Evolutionary conservation across 1,139 yeast genomes (phyloP).

Genomic region (Protomyces arabidopsidicola): DNA sequence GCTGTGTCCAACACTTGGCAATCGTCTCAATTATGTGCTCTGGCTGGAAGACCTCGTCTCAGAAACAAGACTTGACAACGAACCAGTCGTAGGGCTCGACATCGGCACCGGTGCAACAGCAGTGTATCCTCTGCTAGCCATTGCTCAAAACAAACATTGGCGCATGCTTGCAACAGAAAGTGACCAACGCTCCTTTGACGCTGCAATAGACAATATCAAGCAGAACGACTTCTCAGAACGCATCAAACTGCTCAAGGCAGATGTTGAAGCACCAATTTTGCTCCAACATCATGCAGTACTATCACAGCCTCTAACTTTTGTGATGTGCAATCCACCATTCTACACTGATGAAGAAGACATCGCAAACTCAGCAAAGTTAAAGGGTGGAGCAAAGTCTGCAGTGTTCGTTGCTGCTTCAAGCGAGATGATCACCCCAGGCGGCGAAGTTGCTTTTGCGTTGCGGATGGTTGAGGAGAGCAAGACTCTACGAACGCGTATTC

Average conservation of each 20-base stretch:
- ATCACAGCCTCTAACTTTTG: neutral
- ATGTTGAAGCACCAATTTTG: neutral
- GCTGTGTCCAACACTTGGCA: constrained; percentile 35
- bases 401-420: constrained; percentile 33
- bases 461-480: constrained; percentile 40
- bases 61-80: constrained; percentile 1
- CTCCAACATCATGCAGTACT: neutral
- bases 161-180: constrained; percentile 35
- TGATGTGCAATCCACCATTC: constrained; percentile 49
- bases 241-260: constrained; percentile 26
- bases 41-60: constrained; percentile 34
- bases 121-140: constrained; percentile 34
- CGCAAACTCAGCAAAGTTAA: constrained; percentile 28
- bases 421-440: constrained; percentile 44
- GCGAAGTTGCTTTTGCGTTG: constrained; percentile 43
- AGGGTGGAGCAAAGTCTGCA: constrained; percentile 27
- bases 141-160: constrained; percentile 31
- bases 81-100: constrained; percentile 30
- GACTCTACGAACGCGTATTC: constrained; percentile 8
- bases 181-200: constrained; percentile 30
- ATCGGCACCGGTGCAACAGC: constrained; percentile 35
- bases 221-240: constrained; percentile 29
- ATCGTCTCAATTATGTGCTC: constrained; percentile 33
- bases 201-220: constrained; percentile 31
- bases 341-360: constrained; percentile 41